Evolutionary conservation across 371 early-diverging fungal species (phyloP).

Genomic region (Edhazardia aedis): DNA sequence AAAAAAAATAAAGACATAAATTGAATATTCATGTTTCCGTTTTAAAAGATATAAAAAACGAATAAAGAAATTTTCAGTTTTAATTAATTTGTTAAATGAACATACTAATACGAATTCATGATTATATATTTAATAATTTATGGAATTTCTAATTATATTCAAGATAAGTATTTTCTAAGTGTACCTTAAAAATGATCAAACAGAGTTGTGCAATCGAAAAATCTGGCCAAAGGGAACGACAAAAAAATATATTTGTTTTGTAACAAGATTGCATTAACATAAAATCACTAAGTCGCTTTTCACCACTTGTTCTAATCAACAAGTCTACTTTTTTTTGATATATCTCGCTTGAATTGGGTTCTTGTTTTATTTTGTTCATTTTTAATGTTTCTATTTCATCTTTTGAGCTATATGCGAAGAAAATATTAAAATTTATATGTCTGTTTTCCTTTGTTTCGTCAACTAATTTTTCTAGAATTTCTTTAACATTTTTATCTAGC

Average conservation of each 20-base stretch:
- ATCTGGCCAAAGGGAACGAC: slow-evolving; percentile 36
- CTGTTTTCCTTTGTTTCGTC: slow-evolving; percentile 5
- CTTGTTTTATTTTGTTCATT: slow-evolving; percentile 1
- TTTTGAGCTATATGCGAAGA: slow-evolving; percentile 31
- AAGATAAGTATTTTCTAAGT: too few relatives aligned
- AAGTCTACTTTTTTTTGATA: slow-evolving; percentile 17
- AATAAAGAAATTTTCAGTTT: too few relatives aligned
- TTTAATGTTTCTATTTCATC: slow-evolving; percentile 13
- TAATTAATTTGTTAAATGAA: too few relatives aligned
- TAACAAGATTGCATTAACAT: slow-evolving; percentile 25
- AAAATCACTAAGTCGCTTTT: slow-evolving; percentile 41
- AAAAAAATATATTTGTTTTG: slow-evolving; percentile 19
- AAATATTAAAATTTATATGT: slow-evolving; percentile 25
- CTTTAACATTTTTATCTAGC: slow-evolving; percentile 6
- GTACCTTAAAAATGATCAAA: too few relatives aligned
- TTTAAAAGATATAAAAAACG: too few relatives aligned
- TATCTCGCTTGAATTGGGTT: background rate
- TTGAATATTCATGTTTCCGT: too few relatives aligned
- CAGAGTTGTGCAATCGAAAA: slow-evolving; percentile 25
- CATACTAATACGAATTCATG: too few relatives aligned
- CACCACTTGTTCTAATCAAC: slow-evolving; percentile 35
- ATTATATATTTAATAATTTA: too few relatives aligned
- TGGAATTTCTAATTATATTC: too few relatives aligned
- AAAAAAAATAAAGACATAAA: too few relatives aligned
- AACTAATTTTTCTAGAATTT: slow-evolving; percentile 5